These are phyloP conservation scores for Didymella exigua DNA, from an alignment of 2,329 filamentous ascomycete species.

Conservation along the genomic window DNA sequence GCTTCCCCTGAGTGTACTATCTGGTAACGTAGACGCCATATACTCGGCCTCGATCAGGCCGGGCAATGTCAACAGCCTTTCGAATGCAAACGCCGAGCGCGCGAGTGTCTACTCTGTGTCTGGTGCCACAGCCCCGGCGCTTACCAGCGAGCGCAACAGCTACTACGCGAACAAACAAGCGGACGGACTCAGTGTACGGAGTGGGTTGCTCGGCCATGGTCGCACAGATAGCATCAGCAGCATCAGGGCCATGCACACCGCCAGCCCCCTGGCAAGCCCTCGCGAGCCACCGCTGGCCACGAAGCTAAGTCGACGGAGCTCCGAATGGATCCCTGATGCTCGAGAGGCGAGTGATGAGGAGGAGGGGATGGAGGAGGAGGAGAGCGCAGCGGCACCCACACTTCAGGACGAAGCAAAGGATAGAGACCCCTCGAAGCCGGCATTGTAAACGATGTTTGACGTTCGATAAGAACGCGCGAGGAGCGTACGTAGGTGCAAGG, in stretches of 20 bases:
- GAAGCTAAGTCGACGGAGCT: constrained; percentile 41
- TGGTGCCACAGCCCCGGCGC: constrained; percentile 63
- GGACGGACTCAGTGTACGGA: constrained; percentile 79
- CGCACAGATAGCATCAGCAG: constrained; percentile 83
- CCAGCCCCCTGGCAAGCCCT: constrained; percentile 66
- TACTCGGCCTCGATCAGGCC: constrained; percentile 60
- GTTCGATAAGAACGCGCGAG: no score
- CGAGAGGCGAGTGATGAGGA: constrained; percentile 34
- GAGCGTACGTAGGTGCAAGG: not conserved
- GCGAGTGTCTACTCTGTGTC: constrained; percentile 81
- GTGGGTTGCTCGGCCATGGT: constrained; percentile 75
- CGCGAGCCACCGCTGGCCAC: constrained; percentile 43
- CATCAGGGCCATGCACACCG: constrained; percentile 59
- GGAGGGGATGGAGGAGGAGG: constrained; percentile 8
- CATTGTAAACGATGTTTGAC: not conserved
- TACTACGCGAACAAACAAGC: constrained; percentile 68
- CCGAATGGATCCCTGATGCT: constrained; percentile 44
- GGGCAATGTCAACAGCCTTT: constrained; percentile 53
- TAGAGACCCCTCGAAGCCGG: not conserved
- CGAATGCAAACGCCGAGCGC: constrained; percentile 66
- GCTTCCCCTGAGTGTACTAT: constrained; percentile 77
- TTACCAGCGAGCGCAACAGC: constrained; percentile 79
- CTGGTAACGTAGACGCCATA: constrained; percentile 64
- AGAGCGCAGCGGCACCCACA: not conserved
- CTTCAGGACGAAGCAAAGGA: constrained; percentile 9